phyloP scores from a whole-genome alignment of 192 early-diverging fungal genomes.

The Helicostylum pulchrum region DNA sequence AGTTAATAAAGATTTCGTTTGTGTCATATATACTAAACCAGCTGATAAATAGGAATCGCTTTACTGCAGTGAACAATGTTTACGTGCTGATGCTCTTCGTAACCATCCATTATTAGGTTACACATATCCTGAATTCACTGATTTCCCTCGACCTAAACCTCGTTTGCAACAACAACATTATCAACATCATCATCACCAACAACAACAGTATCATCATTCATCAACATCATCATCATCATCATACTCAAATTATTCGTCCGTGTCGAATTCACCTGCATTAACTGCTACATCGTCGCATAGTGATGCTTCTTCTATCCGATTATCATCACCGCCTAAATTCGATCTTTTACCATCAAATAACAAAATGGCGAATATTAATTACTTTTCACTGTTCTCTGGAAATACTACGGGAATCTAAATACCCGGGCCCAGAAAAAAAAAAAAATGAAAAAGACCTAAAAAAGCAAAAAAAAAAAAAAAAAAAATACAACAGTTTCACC shows the following conservation, averaged over 20 bases:
- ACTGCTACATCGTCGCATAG: not conserved
- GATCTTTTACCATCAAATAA: not conserved
- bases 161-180: not conserved
- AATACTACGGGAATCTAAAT: too few relatives aligned
- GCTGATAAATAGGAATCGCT: constrained; percentile 28
- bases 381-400: too few relatives aligned
- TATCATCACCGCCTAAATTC: not conserved
- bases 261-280: not conserved
- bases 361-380: too few relatives aligned
- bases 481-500: too few relatives aligned
- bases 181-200: not conserved
- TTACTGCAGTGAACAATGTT: constrained; percentile 35
- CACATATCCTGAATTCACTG: constrained; percentile 30
- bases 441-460: too few relatives aligned
- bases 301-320: not conserved
- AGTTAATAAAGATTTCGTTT: constrained; percentile 5
- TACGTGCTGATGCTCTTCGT: constrained; percentile 31
- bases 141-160: constrained; percentile 33
- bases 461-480: too few relatives aligned
- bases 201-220: too few relatives aligned
- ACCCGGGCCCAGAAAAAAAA: too few relatives aligned
- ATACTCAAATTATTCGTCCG: not conserved
- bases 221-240: not conserved
- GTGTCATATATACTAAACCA: not conserved
- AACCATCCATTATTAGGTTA: constrained; percentile 35